Conservation (phyloP, 495 filamentous ascomycete species). For the Xylaria scruposa region DNA sequence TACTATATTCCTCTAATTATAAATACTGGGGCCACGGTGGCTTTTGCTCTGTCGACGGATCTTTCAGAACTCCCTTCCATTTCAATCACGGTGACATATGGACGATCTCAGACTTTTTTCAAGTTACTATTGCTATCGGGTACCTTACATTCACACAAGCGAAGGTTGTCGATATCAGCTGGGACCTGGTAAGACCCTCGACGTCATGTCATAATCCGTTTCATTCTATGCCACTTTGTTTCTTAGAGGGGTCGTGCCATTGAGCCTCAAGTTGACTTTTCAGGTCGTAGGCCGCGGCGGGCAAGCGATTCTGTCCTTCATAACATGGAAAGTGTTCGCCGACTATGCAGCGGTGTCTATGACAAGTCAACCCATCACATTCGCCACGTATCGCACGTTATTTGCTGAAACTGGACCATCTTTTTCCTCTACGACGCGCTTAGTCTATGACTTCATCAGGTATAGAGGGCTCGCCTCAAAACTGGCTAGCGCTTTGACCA, state of each 20-base stretch:
- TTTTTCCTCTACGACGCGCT: neutral
- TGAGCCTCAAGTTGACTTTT: neutral
- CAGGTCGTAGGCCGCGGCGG: constrained; percentile 5
- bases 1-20: neutral
- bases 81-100: neutral
- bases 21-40: no score
- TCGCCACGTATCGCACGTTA: constrained; percentile 2
- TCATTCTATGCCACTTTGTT: neutral
- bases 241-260: neutral
- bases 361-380: neutral
- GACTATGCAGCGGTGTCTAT: neutral
- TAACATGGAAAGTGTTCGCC: constrained; percentile 7
- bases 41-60: neutral
- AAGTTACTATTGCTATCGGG: constrained; percentile 7
- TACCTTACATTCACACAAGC: constrained; percentile 13
- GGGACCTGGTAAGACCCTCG: constrained; percentile 9
- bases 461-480: constrained; percentile 3
- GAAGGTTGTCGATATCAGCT: constrained; percentile 7
- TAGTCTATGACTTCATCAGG: constrained; percentile 3
- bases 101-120: neutral
- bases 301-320: neutral
- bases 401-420: constrained; percentile 5
- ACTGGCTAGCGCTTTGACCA: neutral
- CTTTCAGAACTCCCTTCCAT: neutral
- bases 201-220: neutral